Base-by-base conservation (phyloP, 768 basidiomycete species). In the Lactarius hengduanensis region DNA sequence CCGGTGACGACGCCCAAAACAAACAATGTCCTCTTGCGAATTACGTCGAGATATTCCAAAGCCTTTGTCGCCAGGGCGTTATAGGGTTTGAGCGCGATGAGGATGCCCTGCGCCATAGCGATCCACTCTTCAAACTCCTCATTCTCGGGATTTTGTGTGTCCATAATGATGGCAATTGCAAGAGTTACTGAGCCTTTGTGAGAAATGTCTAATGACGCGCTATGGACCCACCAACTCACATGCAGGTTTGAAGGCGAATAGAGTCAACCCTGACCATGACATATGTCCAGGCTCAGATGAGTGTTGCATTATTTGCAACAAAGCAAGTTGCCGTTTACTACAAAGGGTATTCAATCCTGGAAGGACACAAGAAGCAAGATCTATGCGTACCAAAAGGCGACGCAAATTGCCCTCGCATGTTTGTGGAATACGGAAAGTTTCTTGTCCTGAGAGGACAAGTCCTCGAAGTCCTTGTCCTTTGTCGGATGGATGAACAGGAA, bases 51-150 rank as follows among this genome's bases (percentile, higher is more conserved):
- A 28, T 67, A 59, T 16, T 68, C 59, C 30, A 73, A 56, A 26
- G 70, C 72, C 22, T 66, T 73, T 15, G 47, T 45, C 7, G 68
- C 71, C 3, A 72, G 64, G 3, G 61, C 54, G 41, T 72, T 72
- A 15, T 62, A 58, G 41, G 71, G 62, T 20, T 57, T 59, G 20
- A 70, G 38, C 9, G 43, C 45, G 41, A 40, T n/a, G 5, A 72
- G 63, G 55, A 72, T 40, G 40, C 62, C 63, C 45, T 66, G 67
- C 10, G 71, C 71, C 45, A 72, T 58, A 22, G 62, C 60, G 32
- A 73, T 69, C 73, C 73, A 73, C 43, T 72, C 73, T 58, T 71
- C 72, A 2, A 73, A 57, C 61, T 73, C 72, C 57, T 73, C 70
- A 30, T 68, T 71, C 53, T 68, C 64, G 20, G 66, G 57, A 38